Conservation (phyloP, 78 protist genomes). For the Dictyostelium brefeldianum region DNA sequence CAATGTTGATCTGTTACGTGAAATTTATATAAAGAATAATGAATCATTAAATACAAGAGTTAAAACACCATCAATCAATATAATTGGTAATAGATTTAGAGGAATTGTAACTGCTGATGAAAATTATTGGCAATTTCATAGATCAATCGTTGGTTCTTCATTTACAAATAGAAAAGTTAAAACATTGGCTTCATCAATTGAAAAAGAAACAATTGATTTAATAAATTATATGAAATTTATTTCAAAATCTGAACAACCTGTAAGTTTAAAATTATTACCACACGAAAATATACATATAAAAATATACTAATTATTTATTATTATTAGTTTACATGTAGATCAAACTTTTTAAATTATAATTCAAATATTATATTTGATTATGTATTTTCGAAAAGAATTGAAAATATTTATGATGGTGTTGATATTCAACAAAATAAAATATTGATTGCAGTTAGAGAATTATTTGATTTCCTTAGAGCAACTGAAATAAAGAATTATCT, state of each 20-base stretch:
- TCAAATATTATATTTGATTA: conserved; percentile 21
- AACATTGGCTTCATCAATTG: background rate
- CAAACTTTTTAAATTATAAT: background rate
- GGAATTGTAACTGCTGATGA: conserved; percentile 13
- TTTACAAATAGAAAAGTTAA: conserved; percentile 8
- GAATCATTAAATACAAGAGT: conserved; percentile 15
- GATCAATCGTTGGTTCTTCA: background rate
- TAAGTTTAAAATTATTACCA: background rate
- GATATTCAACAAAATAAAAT: background rate
- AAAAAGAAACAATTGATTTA: conserved; percentile 1
- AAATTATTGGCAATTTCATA: conserved; percentile 27
- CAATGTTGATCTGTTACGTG: background rate
- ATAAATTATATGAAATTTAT: conserved; percentile 9
- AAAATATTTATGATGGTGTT: background rate
- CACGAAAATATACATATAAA: too few species aligned
- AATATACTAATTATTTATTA: background rate
- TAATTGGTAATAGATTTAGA: background rate
- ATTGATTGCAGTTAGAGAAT: background rate
- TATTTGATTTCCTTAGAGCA: background rate
- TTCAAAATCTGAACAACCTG: conserved; percentile 14
- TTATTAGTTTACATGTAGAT: background rate
- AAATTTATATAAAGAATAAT: background rate
- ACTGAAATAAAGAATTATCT: background rate
- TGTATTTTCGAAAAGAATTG: conserved; percentile 12
- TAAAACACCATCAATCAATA: background rate